A percentile compares a stretch with the other conserved stretches of the same genome.
Evolutionary conservation across 148 eudicot genomes (phyloP).

Genomic region (Fallopia convolvulus): DNA sequence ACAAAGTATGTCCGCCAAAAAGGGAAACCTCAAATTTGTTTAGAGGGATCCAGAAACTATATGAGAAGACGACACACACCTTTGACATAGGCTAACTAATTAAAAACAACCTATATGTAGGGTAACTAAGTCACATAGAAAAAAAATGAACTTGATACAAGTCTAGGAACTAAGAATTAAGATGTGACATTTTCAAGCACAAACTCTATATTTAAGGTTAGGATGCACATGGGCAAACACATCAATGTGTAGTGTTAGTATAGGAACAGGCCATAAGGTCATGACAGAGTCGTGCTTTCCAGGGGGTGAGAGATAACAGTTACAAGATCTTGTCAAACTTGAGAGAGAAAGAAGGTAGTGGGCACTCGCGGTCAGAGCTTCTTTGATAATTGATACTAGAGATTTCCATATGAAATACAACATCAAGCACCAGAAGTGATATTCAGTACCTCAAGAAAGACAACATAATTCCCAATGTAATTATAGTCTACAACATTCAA

Average conservation of each 20-base stretch:
- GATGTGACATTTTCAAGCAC: not conserved
- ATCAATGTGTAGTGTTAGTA: not conserved
- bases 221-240: not conserved
- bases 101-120: not conserved
- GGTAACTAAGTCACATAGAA: not conserved
- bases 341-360: not conserved
- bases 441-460: not conserved
- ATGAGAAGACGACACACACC: not conserved
- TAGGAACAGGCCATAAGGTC: not conserved
- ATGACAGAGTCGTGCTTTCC: not conserved
- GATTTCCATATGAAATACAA: not conserved
- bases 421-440: not conserved
- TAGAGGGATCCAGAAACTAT: not conserved
- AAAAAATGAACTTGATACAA: not conserved
- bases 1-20: not conserved
- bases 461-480: not conserved
- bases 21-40: not conserved
- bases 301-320: not conserved
- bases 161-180: not conserved
- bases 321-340: not conserved
- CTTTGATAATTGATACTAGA: not conserved
- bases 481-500: not conserved
- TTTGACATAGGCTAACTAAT: not conserved
- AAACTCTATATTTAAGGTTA: not conserved
- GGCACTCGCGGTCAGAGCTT: not conserved